These are phyloP conservation scores for Aspergillus coremiiformis DNA, from an alignment of 495 filamentous ascomycete genomes.

Conservation along the genomic window DNA sequence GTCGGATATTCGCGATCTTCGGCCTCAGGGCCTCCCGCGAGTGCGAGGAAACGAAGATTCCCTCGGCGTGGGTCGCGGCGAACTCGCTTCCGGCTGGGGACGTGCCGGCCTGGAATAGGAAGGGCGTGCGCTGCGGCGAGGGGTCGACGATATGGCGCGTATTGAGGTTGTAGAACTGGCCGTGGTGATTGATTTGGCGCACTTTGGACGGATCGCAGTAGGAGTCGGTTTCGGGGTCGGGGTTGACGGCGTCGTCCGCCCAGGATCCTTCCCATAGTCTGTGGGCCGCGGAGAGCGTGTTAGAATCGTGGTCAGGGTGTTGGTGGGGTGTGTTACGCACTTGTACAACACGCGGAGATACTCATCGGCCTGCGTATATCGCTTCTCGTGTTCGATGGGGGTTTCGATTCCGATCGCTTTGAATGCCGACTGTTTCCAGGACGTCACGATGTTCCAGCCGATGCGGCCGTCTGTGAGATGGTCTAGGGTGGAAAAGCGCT, in stretches of 20 bases:
- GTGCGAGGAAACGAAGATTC: constrained; percentile 54
- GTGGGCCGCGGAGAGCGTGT: not conserved
- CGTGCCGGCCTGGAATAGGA: constrained; percentile 59
- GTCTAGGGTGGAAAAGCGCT: constrained; percentile 55
- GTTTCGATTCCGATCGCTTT: constrained; percentile 50
- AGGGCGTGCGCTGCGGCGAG: constrained; percentile 54
- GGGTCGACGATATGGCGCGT: constrained; percentile 51
- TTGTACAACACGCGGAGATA: constrained; percentile 52
- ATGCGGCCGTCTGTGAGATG: constrained; percentile 53
- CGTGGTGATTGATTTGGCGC: constrained; percentile 51
- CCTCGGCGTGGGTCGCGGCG: constrained; percentile 55
- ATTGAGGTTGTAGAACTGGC: constrained; percentile 49
- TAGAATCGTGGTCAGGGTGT: no score
- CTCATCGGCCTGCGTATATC: constrained; percentile 55
- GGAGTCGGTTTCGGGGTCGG: constrained; percentile 40
- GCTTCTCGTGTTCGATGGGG: constrained; percentile 53
- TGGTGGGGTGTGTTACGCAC: no score
- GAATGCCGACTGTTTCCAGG: constrained; percentile 51
- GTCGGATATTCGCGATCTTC: constrained; percentile 48
- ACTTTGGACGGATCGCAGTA: constrained; percentile 51
- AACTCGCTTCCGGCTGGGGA: constrained; percentile 51
- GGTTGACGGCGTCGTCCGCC: constrained; percentile 45
- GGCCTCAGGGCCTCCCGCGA: constrained; percentile 42
- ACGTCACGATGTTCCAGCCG: constrained; percentile 61
- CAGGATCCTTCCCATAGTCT: constrained; percentile 58